Conservation (phyloP, 2,329 filamentous ascomycete genomes). For the Hymenoscyphus occultus region DNA sequence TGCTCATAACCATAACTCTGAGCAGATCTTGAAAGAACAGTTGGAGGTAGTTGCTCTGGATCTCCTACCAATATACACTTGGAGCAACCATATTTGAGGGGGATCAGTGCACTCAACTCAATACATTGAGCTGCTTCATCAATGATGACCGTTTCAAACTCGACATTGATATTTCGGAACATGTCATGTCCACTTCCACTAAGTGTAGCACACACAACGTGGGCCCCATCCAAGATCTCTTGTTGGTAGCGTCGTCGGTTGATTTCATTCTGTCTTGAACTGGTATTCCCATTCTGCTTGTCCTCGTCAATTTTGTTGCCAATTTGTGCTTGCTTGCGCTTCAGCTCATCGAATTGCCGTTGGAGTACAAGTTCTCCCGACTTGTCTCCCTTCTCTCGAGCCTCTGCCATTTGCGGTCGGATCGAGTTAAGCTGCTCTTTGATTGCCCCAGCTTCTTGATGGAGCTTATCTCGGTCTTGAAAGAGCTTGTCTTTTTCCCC, state of each 20-base stretch:
- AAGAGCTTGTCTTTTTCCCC: constrained; percentile 51
- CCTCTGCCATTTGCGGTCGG: constrained; percentile 69
- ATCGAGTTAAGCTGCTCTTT: constrained; percentile 72
- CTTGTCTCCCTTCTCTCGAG: constrained; percentile 53
- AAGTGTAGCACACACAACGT: constrained; percentile 91
- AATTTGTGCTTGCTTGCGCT: constrained; percentile 71
- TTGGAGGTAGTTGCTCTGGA: constrained; percentile 94
- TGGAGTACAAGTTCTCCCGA: constrained; percentile 55
- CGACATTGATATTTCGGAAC: constrained; percentile 89
- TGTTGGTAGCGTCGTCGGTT: constrained; percentile 82
- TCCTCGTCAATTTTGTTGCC: constrained; percentile 82
- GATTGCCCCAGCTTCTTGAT: constrained; percentile 64
- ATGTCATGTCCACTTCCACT: constrained; percentile 97
- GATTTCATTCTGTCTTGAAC: constrained; percentile 80
- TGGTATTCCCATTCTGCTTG: constrained; percentile 80
- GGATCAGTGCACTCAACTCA: constrained; percentile 92
- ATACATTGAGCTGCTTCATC: constrained; percentile 98
- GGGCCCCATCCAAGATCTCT: constrained; percentile 82
- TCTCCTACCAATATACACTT: constrained; percentile 98
- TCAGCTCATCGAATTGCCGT: constrained; percentile 73
- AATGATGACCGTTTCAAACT: constrained; percentile 98
- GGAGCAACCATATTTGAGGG: constrained; percentile 92
- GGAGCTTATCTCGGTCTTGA: constrained; percentile 54
- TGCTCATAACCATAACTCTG: constrained; percentile 94
- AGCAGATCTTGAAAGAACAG: constrained; percentile 90